Evolutionary conservation across 768 basidiomycete species (phyloP), one percentile per base, ranked within the genome.

Genomic region (Leccinum subgranulosum): DNA sequence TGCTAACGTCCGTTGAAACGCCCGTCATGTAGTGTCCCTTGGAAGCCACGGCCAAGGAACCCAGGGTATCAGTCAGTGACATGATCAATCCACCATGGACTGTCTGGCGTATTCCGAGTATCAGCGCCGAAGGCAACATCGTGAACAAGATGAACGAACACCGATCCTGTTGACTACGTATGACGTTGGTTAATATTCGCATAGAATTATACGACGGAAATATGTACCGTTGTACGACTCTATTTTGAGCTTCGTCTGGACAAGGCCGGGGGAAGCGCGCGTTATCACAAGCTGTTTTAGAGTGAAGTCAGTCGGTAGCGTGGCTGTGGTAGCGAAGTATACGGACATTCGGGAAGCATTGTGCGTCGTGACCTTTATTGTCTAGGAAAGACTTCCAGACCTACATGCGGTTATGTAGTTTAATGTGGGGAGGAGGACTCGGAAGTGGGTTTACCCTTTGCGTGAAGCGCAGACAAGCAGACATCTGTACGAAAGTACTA

Each of bases 1-100:
- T 81, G 23, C 75, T 85, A 60, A 94, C 84, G 67, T 93, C 91
- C 3, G 90, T 90, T 3, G 89, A 91, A 10, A 93, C 90, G 15
- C 92, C 90, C 0, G 92, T 93, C 90, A 92, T 91, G 65, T 76
- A 94, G 9, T 91, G 86, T 3, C 92, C 92, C 60, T 85, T 86
- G 14, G 85, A 82, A 1, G 90, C 88, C 25, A 94, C 83, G n/a
- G 87, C 90, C 17, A 93, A 81, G 1, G 91, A 92, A 4, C 92
- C 91, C 17, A 93, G 72, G 14, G 90, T 92, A 70, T 93, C 92
- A 5, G 92, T 92, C 29, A 94, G 74, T 9, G 91, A 90, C 66
- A 90, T 70, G 61, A 93, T 82, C 36, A 94, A 79, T 21, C 92
- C 92, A 17, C 92, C 92, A 63, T 94, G 91, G 23, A 87, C 87